A percentile compares a stretch with the other conserved stretches of the same genome.
Conservation (phyloP, 1,284 basidiomycete genomes). For the Ceratorhiza oryzae-sativae region DNA sequence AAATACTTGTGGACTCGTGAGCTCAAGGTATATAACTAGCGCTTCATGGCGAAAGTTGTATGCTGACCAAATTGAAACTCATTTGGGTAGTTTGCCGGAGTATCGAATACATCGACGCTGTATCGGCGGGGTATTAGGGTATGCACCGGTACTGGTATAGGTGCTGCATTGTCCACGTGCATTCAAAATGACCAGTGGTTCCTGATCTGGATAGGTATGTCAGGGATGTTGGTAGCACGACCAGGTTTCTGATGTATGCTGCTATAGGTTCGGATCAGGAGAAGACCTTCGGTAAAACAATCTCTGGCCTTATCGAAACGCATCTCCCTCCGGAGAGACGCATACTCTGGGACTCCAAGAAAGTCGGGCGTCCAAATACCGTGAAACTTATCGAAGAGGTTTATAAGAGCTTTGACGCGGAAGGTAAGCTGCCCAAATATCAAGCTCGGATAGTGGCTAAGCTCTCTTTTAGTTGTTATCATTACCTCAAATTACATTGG, state of each 20-base stretch:
- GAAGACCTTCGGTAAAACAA: constrained; percentile 74
- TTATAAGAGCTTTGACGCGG: constrained; percentile 70
- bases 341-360: constrained; percentile 75
- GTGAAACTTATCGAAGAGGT: constrained; percentile 76
- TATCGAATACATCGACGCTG: constrained; percentile 76
- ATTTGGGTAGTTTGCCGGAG: constrained; percentile 67
- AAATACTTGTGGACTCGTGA: constrained; percentile 73
- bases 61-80: background rate
- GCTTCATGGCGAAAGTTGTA: background rate
- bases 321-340: constrained; percentile 72
- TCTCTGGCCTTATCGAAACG: constrained; percentile 69
- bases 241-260: background rate
- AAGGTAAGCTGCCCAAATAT: constrained; percentile 57
- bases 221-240: constrained; percentile 66
- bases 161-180: constrained; percentile 68
- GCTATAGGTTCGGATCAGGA: constrained; percentile 42
- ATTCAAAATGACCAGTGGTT: constrained; percentile 57
- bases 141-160: constrained; percentile 79
- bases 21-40: constrained; percentile 61
- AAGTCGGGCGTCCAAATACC: constrained; percentile 72
- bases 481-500: constrained; percentile 78
- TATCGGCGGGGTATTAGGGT: constrained; percentile 77
- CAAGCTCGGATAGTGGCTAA: constrained; percentile 19
- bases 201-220: constrained; percentile 79
- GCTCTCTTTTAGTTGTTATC: constrained; percentile 63